Conservation (phyloP, 257 asterid species). For the Plantago elongata region DNA sequence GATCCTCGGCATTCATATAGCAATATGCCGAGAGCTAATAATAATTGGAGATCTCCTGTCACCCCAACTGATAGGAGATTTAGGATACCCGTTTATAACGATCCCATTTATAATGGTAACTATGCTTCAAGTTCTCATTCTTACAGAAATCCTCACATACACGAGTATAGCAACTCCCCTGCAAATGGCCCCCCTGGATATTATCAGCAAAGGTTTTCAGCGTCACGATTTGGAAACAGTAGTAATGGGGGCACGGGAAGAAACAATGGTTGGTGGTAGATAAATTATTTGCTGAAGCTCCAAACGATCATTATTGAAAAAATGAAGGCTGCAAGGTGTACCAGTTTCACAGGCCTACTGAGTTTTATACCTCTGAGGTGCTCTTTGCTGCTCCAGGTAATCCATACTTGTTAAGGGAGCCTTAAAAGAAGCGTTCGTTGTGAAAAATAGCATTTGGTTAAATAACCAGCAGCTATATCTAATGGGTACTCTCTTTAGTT, state of each 20-base stretch:
- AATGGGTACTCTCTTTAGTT: no score
- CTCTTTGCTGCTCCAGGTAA: neutral
- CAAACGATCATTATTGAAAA: neutral
- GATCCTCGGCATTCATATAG: slow-evolving; percentile 41
- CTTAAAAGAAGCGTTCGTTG: neutral
- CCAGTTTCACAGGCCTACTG: neutral
- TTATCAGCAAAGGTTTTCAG: slow-evolving; percentile 39
- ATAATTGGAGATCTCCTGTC: slow-evolving; percentile 54
- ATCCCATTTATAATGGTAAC: slow-evolving; percentile 17
- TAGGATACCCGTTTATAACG: slow-evolving; percentile 22
- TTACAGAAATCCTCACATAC: slow-evolving; percentile 26
- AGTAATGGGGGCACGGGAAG: slow-evolving; percentile 39
- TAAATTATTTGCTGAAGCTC: neutral
- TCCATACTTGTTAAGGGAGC: neutral
- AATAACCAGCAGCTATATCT: no score
- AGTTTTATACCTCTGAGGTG: neutral
- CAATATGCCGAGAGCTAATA: slow-evolving; percentile 23
- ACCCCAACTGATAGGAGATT: slow-evolving; percentile 42
- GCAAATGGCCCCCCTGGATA: slow-evolving; percentile 29
- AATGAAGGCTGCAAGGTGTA: neutral
- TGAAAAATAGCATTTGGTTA: neutral
- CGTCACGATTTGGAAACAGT: slow-evolving; percentile 47
- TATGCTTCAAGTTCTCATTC: slow-evolving; percentile 42
- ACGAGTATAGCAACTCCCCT: slow-evolving; percentile 33
- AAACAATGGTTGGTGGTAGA: slow-evolving; percentile 39